Conservation (phyloP, 129 eudicot genomes). For the Silybum marianum region DNA sequence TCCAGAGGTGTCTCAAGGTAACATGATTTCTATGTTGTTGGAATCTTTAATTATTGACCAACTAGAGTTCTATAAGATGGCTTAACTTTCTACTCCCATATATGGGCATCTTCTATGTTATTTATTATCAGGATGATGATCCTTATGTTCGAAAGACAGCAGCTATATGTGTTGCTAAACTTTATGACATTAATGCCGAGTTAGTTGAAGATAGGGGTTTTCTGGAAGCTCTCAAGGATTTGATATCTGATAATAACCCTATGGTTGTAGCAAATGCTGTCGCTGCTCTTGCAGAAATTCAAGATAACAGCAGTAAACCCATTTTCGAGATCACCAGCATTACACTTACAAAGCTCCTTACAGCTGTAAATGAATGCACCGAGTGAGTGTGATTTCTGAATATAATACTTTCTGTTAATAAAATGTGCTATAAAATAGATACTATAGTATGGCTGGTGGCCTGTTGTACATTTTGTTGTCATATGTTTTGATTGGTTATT, state of each 20-base stretch:
- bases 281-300: constrained; percentile 98
- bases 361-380: constrained; percentile 98
- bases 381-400: constrained; percentile 63
- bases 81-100: constrained; percentile 3
- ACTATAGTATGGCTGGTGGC: not conserved
- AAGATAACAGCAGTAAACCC: constrained; percentile 81
- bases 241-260: constrained; percentile 98
- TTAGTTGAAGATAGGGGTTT: constrained; percentile 98
- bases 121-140: constrained; percentile 82
- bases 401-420: not conserved
- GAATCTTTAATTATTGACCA: not conserved
- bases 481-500: not conserved
- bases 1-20: constrained; percentile 99
- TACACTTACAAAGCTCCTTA: constrained; percentile 92
- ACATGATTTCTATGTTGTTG: constrained; percentile 16
- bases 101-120: not conserved
- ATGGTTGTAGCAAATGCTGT: constrained; percentile 99
- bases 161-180: constrained; percentile 98
- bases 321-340: constrained; percentile 85
- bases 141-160: constrained; percentile 99
- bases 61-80: not conserved
- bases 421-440: not conserved
- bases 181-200: constrained; percentile 96
- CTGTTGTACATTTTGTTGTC: not conserved
- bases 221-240: constrained; percentile 93